Percentiles rank a stretch among this genome's conserved stretches.
phyloP scores from a whole-genome alignment of 192 early-diverging fungal genomes.

The Mortierella claussenii region DNA sequence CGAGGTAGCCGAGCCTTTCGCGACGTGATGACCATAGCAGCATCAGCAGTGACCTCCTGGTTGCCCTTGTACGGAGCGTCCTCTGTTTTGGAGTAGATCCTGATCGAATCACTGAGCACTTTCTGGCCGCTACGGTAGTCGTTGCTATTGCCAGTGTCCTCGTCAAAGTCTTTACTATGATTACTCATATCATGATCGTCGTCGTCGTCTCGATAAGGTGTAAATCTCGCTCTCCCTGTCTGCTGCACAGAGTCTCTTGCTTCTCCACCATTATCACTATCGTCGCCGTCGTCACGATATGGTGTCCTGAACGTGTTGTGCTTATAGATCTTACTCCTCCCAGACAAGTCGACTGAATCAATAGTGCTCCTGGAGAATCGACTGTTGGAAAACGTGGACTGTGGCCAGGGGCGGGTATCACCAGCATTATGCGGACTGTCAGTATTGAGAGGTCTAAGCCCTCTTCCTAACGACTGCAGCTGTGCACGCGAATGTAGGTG shows the following conservation, averaged over 20 bases:
- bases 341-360: not conserved
- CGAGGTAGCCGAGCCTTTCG: conserved; percentile 15
- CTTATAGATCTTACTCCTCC: no score
- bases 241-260: not conserved
- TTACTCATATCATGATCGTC: conserved; percentile 1
- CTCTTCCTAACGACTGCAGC: not conserved
- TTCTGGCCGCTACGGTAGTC: not conserved
- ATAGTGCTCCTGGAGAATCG: conserved; percentile 14
- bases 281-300: conserved; percentile 19
- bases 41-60: no score
- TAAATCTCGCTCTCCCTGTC: not conserved
- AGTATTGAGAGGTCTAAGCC: no score
- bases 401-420: conserved; percentile 27
- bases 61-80: conserved; percentile 9
- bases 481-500: not conserved
- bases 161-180: not conserved
- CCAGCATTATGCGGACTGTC: not conserved
- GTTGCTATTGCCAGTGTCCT: not conserved
- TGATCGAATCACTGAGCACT: not conserved
- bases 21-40: not conserved
- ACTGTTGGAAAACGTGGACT: conserved; percentile 28
- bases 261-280: conserved; percentile 3
- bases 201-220: not conserved
- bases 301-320: conserved; percentile 9
- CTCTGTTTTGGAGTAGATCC: conserved; percentile 8